Evolutionary conservation across 176 grass and related monocot species (phyloP), one percentile per base, ranked within the genome.

Genomic region (Hyparrhenia diplandra): DNA sequence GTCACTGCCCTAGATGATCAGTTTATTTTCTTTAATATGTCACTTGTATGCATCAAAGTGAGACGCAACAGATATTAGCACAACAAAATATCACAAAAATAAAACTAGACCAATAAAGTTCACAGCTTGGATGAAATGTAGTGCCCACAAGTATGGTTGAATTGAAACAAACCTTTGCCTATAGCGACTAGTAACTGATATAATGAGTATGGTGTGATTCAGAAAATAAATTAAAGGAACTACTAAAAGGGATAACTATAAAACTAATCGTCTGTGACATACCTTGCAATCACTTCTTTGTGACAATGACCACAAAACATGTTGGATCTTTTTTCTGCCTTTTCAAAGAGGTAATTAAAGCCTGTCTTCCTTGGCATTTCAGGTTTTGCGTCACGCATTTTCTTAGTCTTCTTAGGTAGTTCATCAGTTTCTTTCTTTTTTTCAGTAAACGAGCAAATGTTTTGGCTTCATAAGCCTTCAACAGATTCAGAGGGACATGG

Each of bases 401-500:
- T 92, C 54, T 92, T 83, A 21, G 57, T 79, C 41, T 85, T 92
- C 54, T 92, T 85, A 21, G 64, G 85, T 82, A 74, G 71, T 58
- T 84, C 69, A 68, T 69, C 77, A n/a, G 77, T 64, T 64, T 95
- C 89, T 83, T 82, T 91, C 86, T 77, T 99, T 91, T n/a, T 91
- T 99, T 99, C 64, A 95, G 87, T 81, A 87, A 78, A 25, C 92
- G 89, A 71, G 80, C 81, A 32, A 91, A 41, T 73, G 84, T 81
- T 89, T 87, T 99, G 41, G 86, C 86, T 84, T 99, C 96, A 77
- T 91, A 99, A 88, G 84, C 63, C 85, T 91, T 99, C 75, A 99
- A 75, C 78, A 99, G 88, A 81, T 85, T 87, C 69, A 99, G 59
- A 64, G 96, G 96, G 74, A 95, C 84, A 80, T 91, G 71, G 1